Conservation (phyloP, 257 asterid species). For the Rhazya stricta region DNA sequence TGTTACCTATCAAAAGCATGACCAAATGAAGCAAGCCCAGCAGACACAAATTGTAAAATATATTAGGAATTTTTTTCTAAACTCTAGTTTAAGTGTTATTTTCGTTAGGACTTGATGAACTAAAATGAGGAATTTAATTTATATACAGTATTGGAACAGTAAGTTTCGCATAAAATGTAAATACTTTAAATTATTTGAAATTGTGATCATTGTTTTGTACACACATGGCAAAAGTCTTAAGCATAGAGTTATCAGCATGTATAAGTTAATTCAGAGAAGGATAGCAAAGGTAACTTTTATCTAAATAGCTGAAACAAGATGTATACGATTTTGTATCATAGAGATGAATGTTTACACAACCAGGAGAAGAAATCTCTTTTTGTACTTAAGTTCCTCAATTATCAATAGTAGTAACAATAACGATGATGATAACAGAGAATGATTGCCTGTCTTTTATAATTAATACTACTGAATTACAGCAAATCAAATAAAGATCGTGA, state of each 20-base stretch:
- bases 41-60: background rate
- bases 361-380: background rate
- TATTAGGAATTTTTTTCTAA: background rate
- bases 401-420: background rate
- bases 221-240: background rate
- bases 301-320: background rate
- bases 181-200: background rate
- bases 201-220: background rate
- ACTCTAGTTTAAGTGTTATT: background rate
- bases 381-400: background rate
- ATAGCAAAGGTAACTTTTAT: background rate
- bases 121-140: background rate
- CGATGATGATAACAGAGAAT: background rate
- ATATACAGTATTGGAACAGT: background rate
- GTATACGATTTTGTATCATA: background rate
- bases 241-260: background rate
- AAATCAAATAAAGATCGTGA: conserved; percentile 19
- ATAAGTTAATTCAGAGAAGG: background rate
- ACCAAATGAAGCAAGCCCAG: background rate
- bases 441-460: background rate
- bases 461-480: background rate
- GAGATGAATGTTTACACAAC: background rate
- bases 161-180: background rate
- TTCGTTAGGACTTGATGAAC: background rate
- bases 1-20: background rate